A percentile compares a stretch with the other conserved stretches of the same genome.
Evolutionary conservation across 352 stramenopile genomes (phyloP).

Genomic region (Phytopythium kandeliae): DNA sequence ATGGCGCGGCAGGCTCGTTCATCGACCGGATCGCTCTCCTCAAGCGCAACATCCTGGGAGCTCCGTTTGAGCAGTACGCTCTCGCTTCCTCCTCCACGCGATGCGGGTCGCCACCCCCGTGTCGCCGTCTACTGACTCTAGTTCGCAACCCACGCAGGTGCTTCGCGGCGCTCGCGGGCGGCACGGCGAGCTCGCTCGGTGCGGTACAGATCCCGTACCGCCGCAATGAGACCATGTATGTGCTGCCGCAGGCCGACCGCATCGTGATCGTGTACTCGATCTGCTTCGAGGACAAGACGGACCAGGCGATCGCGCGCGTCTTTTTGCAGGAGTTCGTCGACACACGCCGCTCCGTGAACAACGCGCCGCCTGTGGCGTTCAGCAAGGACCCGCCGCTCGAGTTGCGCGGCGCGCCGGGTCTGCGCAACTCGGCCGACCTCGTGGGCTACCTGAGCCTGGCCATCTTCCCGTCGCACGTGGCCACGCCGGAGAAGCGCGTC

Average conservation of each 20-base stretch:
- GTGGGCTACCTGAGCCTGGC: conserved; percentile 88
- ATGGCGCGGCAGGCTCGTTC: conserved; percentile 37
- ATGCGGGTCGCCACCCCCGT: too few relatives aligned
- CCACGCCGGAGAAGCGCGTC: conserved; percentile 81
- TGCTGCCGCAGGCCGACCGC: conserved; percentile 80
- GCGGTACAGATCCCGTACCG: conserved; percentile 84
- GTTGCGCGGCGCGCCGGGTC: conserved; percentile 56
- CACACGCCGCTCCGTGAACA: conserved; percentile 89
- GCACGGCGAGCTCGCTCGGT: conserved; percentile 44
- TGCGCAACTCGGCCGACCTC: conserved; percentile 58
- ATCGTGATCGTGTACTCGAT: conserved; percentile 92
- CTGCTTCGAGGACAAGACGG: conserved; percentile 92
- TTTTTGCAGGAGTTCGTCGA: conserved; percentile 94
- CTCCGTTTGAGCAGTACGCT: conserved; percentile 73
- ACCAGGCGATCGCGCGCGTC: conserved; percentile 87
- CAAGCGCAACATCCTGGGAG: conserved; percentile 80
- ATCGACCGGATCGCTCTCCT: conserved; percentile 66
- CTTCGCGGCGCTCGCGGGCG: conserved; percentile 70
- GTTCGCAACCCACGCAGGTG: too few relatives aligned
- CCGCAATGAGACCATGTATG: conserved; percentile 81
- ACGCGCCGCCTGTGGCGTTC: conserved; percentile 90
- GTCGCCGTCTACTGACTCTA: too few relatives aligned
- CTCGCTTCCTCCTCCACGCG: too few relatives aligned
- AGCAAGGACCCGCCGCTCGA: conserved; percentile 88
- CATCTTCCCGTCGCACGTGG: conserved; percentile 89